Evolutionary conservation across 768 basidiomycete genomes (phyloP), one percentile per base, ranked within the genome.

Genomic region (Crepidotus variabilis): DNA sequence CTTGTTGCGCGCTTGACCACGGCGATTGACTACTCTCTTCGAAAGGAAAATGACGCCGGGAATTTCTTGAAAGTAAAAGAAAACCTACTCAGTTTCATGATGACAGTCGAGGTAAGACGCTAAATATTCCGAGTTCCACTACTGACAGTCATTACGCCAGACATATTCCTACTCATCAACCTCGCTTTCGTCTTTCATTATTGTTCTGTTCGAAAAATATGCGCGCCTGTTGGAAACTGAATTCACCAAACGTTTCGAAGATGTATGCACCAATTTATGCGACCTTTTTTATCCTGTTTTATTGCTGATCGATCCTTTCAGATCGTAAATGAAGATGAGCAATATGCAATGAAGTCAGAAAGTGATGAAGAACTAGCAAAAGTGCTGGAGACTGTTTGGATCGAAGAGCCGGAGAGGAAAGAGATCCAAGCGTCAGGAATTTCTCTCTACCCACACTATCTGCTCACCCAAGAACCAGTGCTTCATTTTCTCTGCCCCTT

Each of bases 171-270:
- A 94, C 69, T 84, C 92, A 6, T 90, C 92, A 8, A 79, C 78
- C n/a, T 82, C 88, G 50, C 76, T 98, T 32, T 92, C 94, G 62
- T 80, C 83, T 5, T 83, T 97, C 61, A 84, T 97, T 33, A 78
- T 96, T n/a, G 82, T 86, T 1, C 72, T 99, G 22, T 97, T 98
- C 63, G 92, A 94, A 74, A 87, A 87, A 65, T 98, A 98, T 65
- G 87, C 89, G 0, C 81, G 81, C 21, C 75, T 98, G 4, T 77
- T 98, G 1, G 86, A 94, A 70, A 78, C 75, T 5, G 88, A 94
- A 63, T 98, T 91, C 69, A 86, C 86, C 60, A 77, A 75, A 46
- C 86, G 85, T 47, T 92, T 99, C 62, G 92, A 92, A 66, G 78
- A 81, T 61, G 96, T 95, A 61, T 60, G 83, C 66, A 16, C 0